A percentile compares a stretch with the other conserved stretches of the same genome.
phyloP scores from a whole-genome alignment of 2,329 filamentous ascomycete species.

The Xylariaceae sp. region DNA sequence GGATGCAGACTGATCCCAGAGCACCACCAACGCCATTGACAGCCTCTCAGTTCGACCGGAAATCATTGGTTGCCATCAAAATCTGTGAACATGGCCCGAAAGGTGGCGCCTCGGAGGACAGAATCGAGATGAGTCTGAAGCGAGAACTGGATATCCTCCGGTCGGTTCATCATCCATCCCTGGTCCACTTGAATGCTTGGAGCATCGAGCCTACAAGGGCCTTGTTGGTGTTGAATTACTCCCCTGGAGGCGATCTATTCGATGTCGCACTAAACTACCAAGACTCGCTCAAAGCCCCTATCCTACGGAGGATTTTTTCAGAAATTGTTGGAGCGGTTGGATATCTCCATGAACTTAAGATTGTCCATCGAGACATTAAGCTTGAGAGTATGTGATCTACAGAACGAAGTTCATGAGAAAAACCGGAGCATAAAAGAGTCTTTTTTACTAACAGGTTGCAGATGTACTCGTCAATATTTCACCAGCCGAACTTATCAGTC shows the following conservation, averaged over 20 bases:
- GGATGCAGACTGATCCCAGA: slow-evolving; percentile 33
- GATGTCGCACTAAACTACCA: slow-evolving; percentile 76
- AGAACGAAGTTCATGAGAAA: not conserved
- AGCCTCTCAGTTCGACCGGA: slow-evolving; percentile 51
- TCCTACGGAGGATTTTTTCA: slow-evolving; percentile 81
- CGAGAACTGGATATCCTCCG: slow-evolving; percentile 93
- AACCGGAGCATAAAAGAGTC: not conserved
- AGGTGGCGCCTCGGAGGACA: slow-evolving; percentile 86
- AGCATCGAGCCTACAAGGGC: slow-evolving; percentile 77
- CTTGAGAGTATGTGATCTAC: slow-evolving; percentile 67
- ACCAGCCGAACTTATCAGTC: slow-evolving; percentile 57
- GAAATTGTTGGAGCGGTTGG: slow-evolving; percentile 80
- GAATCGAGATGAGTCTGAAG: slow-evolving; percentile 88
- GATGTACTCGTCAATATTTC: slow-evolving; percentile 89
- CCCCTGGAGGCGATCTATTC: slow-evolving; percentile 89
- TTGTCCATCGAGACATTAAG: slow-evolving; percentile 97
- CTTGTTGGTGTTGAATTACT: slow-evolving; percentile 83
- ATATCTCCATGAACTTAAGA: slow-evolving; percentile 78
- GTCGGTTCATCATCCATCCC: slow-evolving; percentile 77
- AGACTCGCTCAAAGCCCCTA: slow-evolving; percentile 58
- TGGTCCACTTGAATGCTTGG: slow-evolving; percentile 89
- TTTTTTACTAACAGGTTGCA: slow-evolving; percentile 34
- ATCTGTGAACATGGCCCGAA: slow-evolving; percentile 92
- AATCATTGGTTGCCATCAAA: slow-evolving; percentile 87
- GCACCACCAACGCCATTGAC: slow-evolving; percentile 31